Evolutionary conservation across 108 stramenopile genomes (phyloP).

Genomic region (Pseudonitzschia multiseries): DNA sequence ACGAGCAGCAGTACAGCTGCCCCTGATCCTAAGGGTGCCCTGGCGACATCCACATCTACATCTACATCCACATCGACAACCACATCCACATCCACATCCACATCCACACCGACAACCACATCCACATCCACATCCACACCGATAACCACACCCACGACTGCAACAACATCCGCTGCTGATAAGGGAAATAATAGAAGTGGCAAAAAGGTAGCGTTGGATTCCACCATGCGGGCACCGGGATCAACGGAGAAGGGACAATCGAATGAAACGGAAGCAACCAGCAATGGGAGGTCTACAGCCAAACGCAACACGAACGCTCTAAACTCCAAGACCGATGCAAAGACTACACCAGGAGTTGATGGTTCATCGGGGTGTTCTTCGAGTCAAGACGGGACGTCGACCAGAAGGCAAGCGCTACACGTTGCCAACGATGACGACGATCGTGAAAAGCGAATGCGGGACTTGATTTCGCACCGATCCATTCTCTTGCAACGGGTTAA

Average conservation of each 20-base stretch:
- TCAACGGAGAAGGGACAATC: not conserved
- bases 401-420: slow-evolving; percentile 13
- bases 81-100: not conserved
- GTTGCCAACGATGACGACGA: slow-evolving; percentile 2
- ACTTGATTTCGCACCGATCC: slow-evolving; percentile 35
- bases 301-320: not conserved
- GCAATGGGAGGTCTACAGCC: not conserved
- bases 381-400: slow-evolving; percentile 14
- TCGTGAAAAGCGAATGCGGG: slow-evolving; percentile 26
- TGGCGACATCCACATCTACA: not conserved
- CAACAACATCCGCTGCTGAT: not conserved
- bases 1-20: not conserved
- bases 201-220: not conserved
- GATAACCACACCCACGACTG: not conserved
- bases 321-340: not conserved
- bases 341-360: not conserved
- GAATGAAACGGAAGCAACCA: not conserved
- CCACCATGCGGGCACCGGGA: not conserved
- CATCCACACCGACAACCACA: not conserved
- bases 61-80: not conserved
- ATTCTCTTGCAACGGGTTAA: slow-evolving; percentile 37
- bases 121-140: not conserved
- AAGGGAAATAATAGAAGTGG: not conserved
- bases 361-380: slow-evolving; percentile 6
- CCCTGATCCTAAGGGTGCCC: not conserved